Base-by-base conservation (phyloP, 768 basidiomycete genomes). In the Chalciporus sphaerocephalus region DNA sequence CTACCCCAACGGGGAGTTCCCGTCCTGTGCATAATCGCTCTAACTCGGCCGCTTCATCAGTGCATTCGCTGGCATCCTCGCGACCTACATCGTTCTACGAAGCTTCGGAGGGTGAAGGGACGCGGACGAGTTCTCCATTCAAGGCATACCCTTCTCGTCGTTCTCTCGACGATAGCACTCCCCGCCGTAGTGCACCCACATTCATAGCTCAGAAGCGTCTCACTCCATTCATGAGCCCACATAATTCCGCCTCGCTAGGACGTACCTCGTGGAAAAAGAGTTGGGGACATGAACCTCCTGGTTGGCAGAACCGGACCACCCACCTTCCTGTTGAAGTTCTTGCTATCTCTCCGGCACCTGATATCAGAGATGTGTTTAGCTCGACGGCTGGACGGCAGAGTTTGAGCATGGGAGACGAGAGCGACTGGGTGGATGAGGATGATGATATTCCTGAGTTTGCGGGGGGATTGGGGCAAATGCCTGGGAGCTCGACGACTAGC, bases 391-490 rank as follows among this genome's bases (percentile, higher is more conserved):
- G 85, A 15, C 62, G 85, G 50, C 75, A 73, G 49, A 77, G 83
- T 32, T 51, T 78, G 34, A 78, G 56, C 54, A 61, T 75, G 40
- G 85, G 85, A 7, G 90, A 90, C 56, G 89, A 92, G 55, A 84
- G 83, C 37, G 88, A 91, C 52, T 92, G 89, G 89, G 84, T 89
- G 12, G 90, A 92, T 55, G 87, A 90, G 55, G 89, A 92, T 33
- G 89, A 91, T 6, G 87, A 90, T 54, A 65, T 66, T 16, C 69
- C 81, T 7, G 71, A 78, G 20, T 91, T 88, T 67, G 83, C 80
- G 12, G 88, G 87, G 38, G 89, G 89, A 5, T 63, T 92, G 23
- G 89, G 89, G 0, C 89, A 92, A 32, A 63, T 65, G 50, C 59
- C 64, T 9, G 52, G 59, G 33, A 57, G 59, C 15, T 56, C 62